A percentile compares a stretch with the other conserved stretches of the same genome.
These are phyloP conservation scores for Mucor saturninus DNA, from an alignment of 371 early-diverging fungal genomes.

Conservation along the genomic window DNA sequence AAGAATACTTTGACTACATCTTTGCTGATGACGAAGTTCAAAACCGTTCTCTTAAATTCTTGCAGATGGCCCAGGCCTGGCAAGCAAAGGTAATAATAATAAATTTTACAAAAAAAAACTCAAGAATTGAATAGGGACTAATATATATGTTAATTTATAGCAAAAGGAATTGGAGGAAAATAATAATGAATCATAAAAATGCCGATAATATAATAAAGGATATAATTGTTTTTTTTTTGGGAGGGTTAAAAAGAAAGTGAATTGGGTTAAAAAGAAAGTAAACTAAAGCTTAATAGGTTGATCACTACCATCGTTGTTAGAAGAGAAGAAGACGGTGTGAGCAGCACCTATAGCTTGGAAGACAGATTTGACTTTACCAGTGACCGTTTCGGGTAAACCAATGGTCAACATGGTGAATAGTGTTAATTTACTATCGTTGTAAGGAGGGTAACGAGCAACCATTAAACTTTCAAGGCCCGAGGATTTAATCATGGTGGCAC, in stretches of 20 bases:
- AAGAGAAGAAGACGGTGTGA: conserved; percentile 14
- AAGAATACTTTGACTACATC: conserved; percentile 97
- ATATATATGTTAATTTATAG: conserved; percentile 1
- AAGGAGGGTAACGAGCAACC: conserved; percentile 57
- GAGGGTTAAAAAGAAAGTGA: background rate
- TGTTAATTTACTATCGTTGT: conserved; percentile 37
- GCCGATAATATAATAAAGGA: conserved; percentile 7
- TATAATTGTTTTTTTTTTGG: background rate
- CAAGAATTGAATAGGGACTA: background rate
- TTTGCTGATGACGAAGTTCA: conserved; percentile 93
- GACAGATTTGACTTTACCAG: conserved; percentile 16
- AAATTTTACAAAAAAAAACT: background rate
- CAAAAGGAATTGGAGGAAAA: conserved; percentile 10
- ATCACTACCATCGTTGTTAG: background rate
- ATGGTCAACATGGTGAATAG: conserved; percentile 29
- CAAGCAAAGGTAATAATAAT: conserved; percentile 40
- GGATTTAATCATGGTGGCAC: conserved; percentile 58
- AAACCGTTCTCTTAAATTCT: conserved; percentile 83
- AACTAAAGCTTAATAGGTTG: conserved; percentile 9
- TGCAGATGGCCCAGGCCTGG: conserved; percentile 94
- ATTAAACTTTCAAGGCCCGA: conserved; percentile 52
- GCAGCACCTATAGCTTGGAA: conserved; percentile 12
- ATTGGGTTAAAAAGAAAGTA: background rate
- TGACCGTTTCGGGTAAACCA: conserved; percentile 21
- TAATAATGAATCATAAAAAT: conserved; percentile 10